A percentile compares a stretch with the other conserved stretches of the same genome.
These are phyloP conservation scores for Trichoderma asperellum DNA, from an alignment of 2,329 filamentous ascomycete genomes.

Conservation along the genomic window DNA sequence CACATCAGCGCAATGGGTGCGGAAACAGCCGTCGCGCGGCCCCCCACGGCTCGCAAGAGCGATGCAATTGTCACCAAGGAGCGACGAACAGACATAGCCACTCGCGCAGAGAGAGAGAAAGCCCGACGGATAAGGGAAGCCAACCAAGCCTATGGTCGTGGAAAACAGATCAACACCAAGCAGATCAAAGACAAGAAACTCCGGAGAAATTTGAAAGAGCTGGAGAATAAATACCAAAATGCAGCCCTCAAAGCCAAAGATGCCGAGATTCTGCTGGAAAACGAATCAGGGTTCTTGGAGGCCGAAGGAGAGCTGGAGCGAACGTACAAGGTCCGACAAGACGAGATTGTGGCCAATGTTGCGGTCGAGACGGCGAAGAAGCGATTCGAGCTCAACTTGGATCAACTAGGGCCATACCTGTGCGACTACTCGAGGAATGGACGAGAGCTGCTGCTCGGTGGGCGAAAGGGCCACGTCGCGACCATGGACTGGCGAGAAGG, in stretches of 20 bases:
- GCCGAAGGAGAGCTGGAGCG: slow-evolving; percentile 85
- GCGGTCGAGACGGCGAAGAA: slow-evolving; percentile 87
- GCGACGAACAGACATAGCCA: slow-evolving; percentile 55
- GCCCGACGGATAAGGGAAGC: slow-evolving; percentile 62
- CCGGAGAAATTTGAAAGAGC: slow-evolving; percentile 72
- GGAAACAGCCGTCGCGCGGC: slow-evolving; percentile 42
- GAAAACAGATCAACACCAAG: slow-evolving; percentile 72
- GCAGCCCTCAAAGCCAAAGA: slow-evolving; percentile 87
- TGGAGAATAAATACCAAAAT: slow-evolving; percentile 82
- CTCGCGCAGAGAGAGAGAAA: slow-evolving; percentile 56
- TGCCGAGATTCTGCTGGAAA: slow-evolving; percentile 91
- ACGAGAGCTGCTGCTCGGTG: slow-evolving; percentile 79
- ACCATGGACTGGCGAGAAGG: slow-evolving; percentile 96
- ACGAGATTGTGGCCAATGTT: slow-evolving; percentile 77
- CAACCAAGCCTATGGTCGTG: slow-evolving; percentile 81
- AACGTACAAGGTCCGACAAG: slow-evolving; percentile 90
- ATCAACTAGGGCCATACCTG: slow-evolving; percentile 81
- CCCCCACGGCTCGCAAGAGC: slow-evolving; percentile 51
- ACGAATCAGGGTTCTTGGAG: slow-evolving; percentile 83
- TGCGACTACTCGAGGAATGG: slow-evolving; percentile 92
- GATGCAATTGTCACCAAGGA: slow-evolving; percentile 54
- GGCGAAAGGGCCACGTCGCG: slow-evolving; percentile 91
- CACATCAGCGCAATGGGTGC: slow-evolving; percentile 43
- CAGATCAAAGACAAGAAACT: slow-evolving; percentile 87
- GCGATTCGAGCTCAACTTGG: slow-evolving; percentile 84